phyloP scores from a whole-genome alignment of 495 filamentous ascomycete genomes.

The Daldinia loculata region DNA sequence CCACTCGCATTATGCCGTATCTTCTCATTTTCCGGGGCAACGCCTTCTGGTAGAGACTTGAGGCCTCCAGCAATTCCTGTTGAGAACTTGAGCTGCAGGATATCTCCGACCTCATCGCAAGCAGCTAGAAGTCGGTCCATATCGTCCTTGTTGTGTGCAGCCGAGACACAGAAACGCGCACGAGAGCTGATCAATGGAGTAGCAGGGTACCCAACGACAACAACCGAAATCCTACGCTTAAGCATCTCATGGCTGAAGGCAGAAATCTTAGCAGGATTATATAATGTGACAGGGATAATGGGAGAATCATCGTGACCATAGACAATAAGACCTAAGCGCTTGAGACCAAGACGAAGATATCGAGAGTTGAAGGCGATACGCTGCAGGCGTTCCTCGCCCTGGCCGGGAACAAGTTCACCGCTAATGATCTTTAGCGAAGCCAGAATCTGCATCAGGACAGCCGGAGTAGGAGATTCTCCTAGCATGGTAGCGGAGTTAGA shows the following conservation, averaged over 20 bases:
- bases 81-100: slow-evolving; percentile 94
- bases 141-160: slow-evolving; percentile 97
- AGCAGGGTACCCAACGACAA: slow-evolving; percentile 96
- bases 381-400: slow-evolving; percentile 95
- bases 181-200: slow-evolving; percentile 96
- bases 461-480: slow-evolving; percentile 86
- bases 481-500: slow-evolving; percentile 88
- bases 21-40: slow-evolving; percentile 73
- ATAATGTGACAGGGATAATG: slow-evolving; percentile 92
- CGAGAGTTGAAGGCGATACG: slow-evolving; percentile 98
- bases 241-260: slow-evolving; percentile 99
- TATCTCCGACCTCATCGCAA: slow-evolving; percentile 91
- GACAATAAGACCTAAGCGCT: slow-evolving; percentile 95
- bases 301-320: slow-evolving; percentile 98
- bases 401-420: slow-evolving; percentile 85
- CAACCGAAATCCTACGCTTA: slow-evolving; percentile 95
- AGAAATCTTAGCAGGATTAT: slow-evolving; percentile 96
- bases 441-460: slow-evolving; percentile 87
- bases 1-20: slow-evolving; percentile 70
- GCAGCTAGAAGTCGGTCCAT: slow-evolving; percentile 88
- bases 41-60: slow-evolving; percentile 73
- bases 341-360: slow-evolving; percentile 94
- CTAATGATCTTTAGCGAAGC: slow-evolving; percentile 84
- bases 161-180: slow-evolving; percentile 93
- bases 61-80: slow-evolving; percentile 91